Evolutionary conservation across 2,329 filamentous ascomycete species (phyloP).

Genomic region (Fusarium chlamydosporum): DNA sequence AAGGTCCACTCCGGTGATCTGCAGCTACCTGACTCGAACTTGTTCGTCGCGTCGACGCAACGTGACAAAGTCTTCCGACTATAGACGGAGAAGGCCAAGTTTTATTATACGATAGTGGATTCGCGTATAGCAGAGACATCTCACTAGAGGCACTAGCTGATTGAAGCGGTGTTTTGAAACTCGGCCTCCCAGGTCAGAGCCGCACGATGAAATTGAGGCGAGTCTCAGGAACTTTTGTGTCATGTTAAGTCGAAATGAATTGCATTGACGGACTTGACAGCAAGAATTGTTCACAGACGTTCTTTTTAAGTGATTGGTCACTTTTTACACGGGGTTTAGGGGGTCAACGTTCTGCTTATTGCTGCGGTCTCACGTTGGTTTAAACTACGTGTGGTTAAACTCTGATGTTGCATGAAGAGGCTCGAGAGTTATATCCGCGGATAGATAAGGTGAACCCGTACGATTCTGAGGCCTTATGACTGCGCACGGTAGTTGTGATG

Average conservation of each 20-base stretch:
- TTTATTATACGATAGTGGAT: conserved; percentile 7
- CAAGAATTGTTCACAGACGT: not conserved
- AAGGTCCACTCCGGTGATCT: not conserved
- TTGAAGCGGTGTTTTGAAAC: not conserved
- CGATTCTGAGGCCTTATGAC: not conserved
- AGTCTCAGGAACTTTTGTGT: not conserved
- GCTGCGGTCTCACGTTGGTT: not conserved
- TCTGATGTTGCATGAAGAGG: not conserved
- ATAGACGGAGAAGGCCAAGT: too few species aligned
- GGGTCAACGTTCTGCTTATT: not conserved
- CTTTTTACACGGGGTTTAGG: not conserved
- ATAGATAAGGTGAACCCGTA: not conserved
- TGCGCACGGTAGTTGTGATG: not conserved
- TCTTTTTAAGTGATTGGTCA: not conserved
- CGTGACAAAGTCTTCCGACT: not conserved
- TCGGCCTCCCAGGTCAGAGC: not conserved
- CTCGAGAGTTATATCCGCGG: not conserved
- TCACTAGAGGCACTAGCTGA: not conserved
- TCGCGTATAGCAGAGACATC: not conserved
- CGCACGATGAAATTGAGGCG: not conserved
- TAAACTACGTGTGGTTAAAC: conserved; percentile 2
- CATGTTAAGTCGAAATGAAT: not conserved
- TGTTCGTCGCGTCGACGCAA: too few species aligned
- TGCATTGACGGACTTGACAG: not conserved
- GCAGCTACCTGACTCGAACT: conserved; percentile 13